Evolutionary conservation across 495 filamentous ascomycete species (phyloP), one percentile per base, ranked within the genome.

Genomic region (Aspergillus nanangensis): DNA sequence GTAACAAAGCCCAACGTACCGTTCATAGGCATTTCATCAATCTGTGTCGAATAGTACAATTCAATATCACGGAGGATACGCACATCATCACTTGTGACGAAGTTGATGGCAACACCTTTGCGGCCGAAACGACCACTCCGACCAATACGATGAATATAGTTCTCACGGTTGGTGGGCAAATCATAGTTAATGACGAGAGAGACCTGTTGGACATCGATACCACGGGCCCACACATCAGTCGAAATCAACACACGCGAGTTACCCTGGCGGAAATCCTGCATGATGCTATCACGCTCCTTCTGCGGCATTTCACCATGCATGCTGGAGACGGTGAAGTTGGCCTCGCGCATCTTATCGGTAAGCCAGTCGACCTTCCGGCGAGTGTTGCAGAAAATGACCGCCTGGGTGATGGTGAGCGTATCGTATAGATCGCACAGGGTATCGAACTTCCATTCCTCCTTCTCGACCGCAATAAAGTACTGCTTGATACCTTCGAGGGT

Each of bases 301-400:
- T 99, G 93, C 25, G 90, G 88, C 93, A 97, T 97, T 63, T 99
- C 93, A 43, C 93, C 93, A 64, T 99, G 93, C 93, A 99, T 99
- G 52, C 86, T 87, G 14, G 88, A 94, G 24, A 99, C 94, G 21
- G 93, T 99, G 69, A 99, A 99, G 65, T 99, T 94, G 51, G 88
- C 87, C 55, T 92, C 93, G 32, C 87, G 86, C 84, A 99, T 91
- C 79, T 97, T 99, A 69, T 97, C 93, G 17, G 93, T 96, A 46
- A 99, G 72, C 93, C 93, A 99, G 71, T 99, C 93, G 45, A 99
- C 93, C 86, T 99, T 99, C 63, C 94, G 81, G 57, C 93, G 86
- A 11, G 93, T 99, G 74, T 99, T 99, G 79, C 93, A 99, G 82
- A 99, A 99, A 66, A 99, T 99, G 58, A 99, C 93, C 8, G 93